Conservation (phyloP, 139 green algal genomes). For the Pleodorina starrii region DNA sequence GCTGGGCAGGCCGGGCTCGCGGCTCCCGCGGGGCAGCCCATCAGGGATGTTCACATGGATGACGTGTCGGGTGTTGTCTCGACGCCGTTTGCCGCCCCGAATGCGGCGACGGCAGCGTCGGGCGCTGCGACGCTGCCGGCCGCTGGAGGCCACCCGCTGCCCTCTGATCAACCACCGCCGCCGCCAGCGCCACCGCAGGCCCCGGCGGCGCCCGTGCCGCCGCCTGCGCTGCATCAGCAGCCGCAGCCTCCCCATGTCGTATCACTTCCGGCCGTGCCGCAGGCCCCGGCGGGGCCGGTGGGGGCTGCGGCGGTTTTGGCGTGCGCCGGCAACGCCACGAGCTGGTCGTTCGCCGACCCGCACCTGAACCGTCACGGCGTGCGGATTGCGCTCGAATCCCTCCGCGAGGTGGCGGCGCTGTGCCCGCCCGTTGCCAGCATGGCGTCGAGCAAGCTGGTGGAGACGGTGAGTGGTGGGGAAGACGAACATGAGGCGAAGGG, state of each 20-base stretch:
- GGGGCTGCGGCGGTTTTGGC: background rate
- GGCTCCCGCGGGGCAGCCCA: too few relatives aligned
- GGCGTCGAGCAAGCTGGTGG: conserved; percentile 24
- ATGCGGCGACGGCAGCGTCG: too few relatives aligned
- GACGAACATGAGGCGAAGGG: too few relatives aligned
- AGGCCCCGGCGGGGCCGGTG: background rate
- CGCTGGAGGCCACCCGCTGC: too few relatives aligned
- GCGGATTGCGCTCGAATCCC: conserved; percentile 51
- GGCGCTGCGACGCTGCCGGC: too few relatives aligned
- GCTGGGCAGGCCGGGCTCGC: background rate
- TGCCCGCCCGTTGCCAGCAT: conserved; percentile 44
- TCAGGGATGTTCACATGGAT: too few relatives aligned
- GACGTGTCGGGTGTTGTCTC: too few relatives aligned
- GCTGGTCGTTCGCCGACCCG: conserved; percentile 53
- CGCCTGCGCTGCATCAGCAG: background rate
- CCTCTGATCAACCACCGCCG: background rate
- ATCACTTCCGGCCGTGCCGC: background rate
- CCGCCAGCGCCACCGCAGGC: background rate
- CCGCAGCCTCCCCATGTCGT: background rate
- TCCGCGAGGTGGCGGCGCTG: conserved; percentile 59
- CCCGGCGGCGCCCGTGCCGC: background rate
- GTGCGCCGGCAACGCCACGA: background rate
- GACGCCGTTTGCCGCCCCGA: too few relatives aligned
- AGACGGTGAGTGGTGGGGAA: conserved; percentile 17
- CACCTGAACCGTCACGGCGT: conserved; percentile 49